These are phyloP conservation scores for Hortiboletus campestris DNA, from an alignment of 768 basidiomycete genomes.

Conservation along the genomic window DNA sequence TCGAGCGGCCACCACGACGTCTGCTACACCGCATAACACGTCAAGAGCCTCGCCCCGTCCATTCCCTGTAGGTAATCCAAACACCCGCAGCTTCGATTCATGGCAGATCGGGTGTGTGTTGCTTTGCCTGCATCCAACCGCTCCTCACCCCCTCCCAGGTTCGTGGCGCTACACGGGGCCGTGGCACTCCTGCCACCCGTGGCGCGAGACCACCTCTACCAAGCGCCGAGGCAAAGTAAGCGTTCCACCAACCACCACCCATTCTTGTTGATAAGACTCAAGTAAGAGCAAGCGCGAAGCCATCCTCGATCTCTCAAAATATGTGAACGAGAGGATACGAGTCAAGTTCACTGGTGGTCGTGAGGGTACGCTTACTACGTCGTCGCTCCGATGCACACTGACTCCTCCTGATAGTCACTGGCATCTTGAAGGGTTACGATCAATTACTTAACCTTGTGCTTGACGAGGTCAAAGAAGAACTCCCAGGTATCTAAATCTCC, in stretches of 20 bases:
- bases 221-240: constrained; percentile 29
- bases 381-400: neutral
- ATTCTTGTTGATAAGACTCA: constrained; percentile 31
- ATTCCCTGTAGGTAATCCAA: constrained; percentile 16
- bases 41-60: constrained; percentile 2
- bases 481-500: constrained; percentile 50
- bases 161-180: constrained; percentile 53
- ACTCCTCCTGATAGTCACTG: constrained; percentile 59
- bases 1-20: constrained; percentile 8
- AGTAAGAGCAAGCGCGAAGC: constrained; percentile 72
- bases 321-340: constrained; percentile 86
- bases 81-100: constrained; percentile 11
- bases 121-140: neutral
- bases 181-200: constrained; percentile 37
- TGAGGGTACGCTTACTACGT: constrained; percentile 58
- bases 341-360: constrained; percentile 99
- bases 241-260: neutral
- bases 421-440: constrained; percentile 93
- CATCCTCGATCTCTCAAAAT: constrained; percentile 93
- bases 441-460: constrained; percentile 95
- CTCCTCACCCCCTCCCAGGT: constrained; percentile 43
- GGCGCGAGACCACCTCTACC: constrained; percentile 17
- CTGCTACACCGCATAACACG: constrained; percentile 13
- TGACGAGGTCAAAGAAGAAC: constrained; percentile 88
- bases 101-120: constrained; percentile 34